These are phyloP conservation scores for Albatrellus sp. DNA, from an alignment of 1,284 basidiomycete species.

Conservation along the genomic window DNA sequence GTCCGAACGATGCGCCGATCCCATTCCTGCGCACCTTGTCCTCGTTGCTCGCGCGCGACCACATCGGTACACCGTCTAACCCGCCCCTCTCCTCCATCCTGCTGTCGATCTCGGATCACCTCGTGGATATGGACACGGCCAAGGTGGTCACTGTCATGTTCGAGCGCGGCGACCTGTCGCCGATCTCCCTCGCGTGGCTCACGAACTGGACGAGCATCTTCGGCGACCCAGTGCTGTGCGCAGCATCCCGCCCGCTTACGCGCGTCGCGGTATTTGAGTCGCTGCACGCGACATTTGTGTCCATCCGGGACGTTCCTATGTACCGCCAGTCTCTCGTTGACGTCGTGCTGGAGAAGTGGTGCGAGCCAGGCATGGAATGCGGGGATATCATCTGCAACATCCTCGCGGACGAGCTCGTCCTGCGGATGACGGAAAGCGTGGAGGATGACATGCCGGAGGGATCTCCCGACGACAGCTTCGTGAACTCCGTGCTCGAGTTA, in stretches of 20 bases:
- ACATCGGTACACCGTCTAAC: slow-evolving; percentile 34
- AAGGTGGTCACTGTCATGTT: slow-evolving; percentile 46
- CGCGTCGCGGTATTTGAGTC: slow-evolving; percentile 40
- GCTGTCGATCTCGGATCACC: slow-evolving; percentile 46
- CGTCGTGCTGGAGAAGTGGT: slow-evolving; percentile 43
- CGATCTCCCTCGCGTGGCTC: slow-evolving; percentile 58
- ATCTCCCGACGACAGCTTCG: slow-evolving; percentile 6
- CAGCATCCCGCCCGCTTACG: slow-evolving; percentile 37
- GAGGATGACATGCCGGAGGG: slow-evolving; percentile 12
- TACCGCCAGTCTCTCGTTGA: slow-evolving; percentile 52
- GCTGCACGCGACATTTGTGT: slow-evolving; percentile 44
- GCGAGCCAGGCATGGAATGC: slow-evolving; percentile 25
- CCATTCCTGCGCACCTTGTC: slow-evolving; percentile 47
- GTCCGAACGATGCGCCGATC: slow-evolving; percentile 37
- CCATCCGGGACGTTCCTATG: slow-evolving; percentile 51
- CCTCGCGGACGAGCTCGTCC: slow-evolving; percentile 47
- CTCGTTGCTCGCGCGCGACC: slow-evolving; percentile 47
- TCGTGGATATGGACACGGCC: slow-evolving; percentile 51
- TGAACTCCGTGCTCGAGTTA: slow-evolving; percentile 12
- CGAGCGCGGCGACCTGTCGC: slow-evolving; percentile 52
- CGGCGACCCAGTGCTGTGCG: slow-evolving; percentile 34
- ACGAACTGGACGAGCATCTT: slow-evolving; percentile 49
- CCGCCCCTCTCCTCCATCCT: slow-evolving; percentile 52
- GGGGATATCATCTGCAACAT: slow-evolving; percentile 47
- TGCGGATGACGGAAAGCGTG: slow-evolving; percentile 30